Evolutionary conservation across 1,139 yeast species (phyloP).

Genomic region (Pichia sp.): DNA sequence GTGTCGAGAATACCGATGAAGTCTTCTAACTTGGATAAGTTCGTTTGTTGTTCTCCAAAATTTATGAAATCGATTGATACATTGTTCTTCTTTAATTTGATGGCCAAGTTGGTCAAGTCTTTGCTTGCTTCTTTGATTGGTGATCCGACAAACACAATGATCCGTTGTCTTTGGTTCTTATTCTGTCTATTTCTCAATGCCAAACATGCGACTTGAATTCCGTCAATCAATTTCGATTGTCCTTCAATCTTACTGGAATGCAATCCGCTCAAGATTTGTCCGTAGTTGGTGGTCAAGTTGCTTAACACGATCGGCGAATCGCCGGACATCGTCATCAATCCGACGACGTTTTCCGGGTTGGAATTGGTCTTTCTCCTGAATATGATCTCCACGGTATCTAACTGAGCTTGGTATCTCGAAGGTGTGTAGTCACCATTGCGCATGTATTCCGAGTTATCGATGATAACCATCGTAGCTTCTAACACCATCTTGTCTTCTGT

Average conservation of each 20-base stretch:
- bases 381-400: slow-evolving; percentile 86
- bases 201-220: slow-evolving; percentile 95
- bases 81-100: slow-evolving; percentile 90
- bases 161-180: slow-evolving; percentile 88
- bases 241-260: slow-evolving; percentile 83
- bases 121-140: slow-evolving; percentile 73
- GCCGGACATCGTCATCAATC: slow-evolving; percentile 86
- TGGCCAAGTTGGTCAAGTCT: slow-evolving; percentile 82
- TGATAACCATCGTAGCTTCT: slow-evolving; percentile 94
- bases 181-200: slow-evolving; percentile 97
- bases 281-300: slow-evolving; percentile 85
- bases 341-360: slow-evolving; percentile 95
- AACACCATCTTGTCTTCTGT: slow-evolving; percentile 58
- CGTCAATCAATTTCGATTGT: slow-evolving; percentile 66
- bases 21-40: slow-evolving; percentile 77
- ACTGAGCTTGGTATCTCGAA: slow-evolving; percentile 89
- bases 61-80: slow-evolving; percentile 88
- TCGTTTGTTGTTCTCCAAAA: slow-evolving; percentile 85
- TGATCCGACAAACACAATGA: slow-evolving; percentile 86
- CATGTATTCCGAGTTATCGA: slow-evolving; percentile 95
- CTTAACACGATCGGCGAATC: slow-evolving; percentile 81
- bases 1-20: slow-evolving; percentile 65
- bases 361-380: slow-evolving; percentile 84
- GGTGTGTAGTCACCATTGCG: slow-evolving; percentile 94
- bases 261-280: slow-evolving; percentile 82